phyloP scores from a whole-genome alignment of 176 grass and related monocot species.

The Metroxylon sagu region DNA sequence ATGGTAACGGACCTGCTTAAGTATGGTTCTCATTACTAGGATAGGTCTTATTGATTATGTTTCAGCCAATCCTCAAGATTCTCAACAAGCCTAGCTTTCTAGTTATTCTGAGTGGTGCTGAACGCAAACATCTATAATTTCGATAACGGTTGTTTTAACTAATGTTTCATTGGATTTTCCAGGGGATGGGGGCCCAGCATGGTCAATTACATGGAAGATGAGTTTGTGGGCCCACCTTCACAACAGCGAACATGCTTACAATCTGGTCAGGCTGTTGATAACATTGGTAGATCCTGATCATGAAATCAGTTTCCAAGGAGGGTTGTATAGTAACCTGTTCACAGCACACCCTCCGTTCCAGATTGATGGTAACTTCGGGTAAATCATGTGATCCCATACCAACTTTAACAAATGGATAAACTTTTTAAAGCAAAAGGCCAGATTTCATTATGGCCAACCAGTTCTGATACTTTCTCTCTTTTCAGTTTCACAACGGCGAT shows the following conservation, averaged over 20 bases:
- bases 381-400: slow-evolving; percentile 1
- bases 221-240: slow-evolving; percentile 73
- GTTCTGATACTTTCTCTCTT: neutral
- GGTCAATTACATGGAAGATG: slow-evolving; percentile 99
- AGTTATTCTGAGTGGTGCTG: too few relatives aligned
- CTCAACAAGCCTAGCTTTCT: too few relatives aligned
- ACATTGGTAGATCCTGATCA: slow-evolving; percentile 71
- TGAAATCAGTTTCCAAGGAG: slow-evolving; percentile 60
- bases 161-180: slow-evolving; percentile 10
- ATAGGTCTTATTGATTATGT: too few relatives aligned
- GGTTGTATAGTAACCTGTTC: slow-evolving; percentile 96
- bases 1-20: too few relatives aligned
- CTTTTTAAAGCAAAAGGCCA: too few relatives aligned
- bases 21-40: too few relatives aligned
- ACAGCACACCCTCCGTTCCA: slow-evolving; percentile 91
- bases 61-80: too few relatives aligned
- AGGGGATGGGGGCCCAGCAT: slow-evolving; percentile 81
- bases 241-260: slow-evolving; percentile 79
- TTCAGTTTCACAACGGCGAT: slow-evolving; percentile 79
- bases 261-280: slow-evolving; percentile 71
- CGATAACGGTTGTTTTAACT: neutral
- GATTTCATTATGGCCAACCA: neutral
- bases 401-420: too few relatives aligned
- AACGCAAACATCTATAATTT: too few relatives aligned
- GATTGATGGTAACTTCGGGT: slow-evolving; percentile 97